A percentile compares a stretch with the other conserved stretches of the same genome.
phyloP scores from a whole-genome alignment of 139 green algal genomes.

The Microglena sp. region DNA sequence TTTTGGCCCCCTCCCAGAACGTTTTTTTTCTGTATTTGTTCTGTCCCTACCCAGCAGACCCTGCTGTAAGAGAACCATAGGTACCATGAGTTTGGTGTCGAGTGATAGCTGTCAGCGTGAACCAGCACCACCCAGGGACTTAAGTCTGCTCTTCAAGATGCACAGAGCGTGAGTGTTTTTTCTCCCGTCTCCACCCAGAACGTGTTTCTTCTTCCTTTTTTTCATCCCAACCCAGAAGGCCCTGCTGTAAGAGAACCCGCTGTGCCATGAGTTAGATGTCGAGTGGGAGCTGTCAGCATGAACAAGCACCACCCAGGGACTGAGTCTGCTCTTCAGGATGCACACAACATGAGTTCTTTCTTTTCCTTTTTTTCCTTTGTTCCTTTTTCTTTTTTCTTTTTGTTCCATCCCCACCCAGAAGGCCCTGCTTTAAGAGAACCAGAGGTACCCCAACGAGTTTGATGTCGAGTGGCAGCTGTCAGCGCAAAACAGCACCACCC shows the following conservation, averaged over 20 bases:
- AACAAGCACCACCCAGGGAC: slow-evolving; percentile 4
- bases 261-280: slow-evolving; percentile 34
- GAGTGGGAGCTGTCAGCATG: slow-evolving; percentile 26
- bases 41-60: not conserved
- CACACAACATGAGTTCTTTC: slow-evolving; percentile 1
- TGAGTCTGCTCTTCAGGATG: slow-evolving; percentile 26
- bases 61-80: not conserved
- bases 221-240: slow-evolving; percentile 35
- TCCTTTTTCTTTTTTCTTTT: not conserved
- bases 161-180: too few relatives aligned
- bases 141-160: not conserved
- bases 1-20: not conserved
- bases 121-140: not conserved
- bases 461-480: slow-evolving; percentile 30
- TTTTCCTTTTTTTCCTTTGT: not conserved
- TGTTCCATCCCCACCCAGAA: not conserved
- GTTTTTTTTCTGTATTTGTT: not conserved
- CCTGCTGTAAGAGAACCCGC: slow-evolving; percentile 11
- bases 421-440: not conserved
- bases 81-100: not conserved
- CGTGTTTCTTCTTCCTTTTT: slow-evolving; percentile 25
- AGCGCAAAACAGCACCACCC: not conserved
- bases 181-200: too few relatives aligned
- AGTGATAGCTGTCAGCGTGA: not conserved
- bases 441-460: slow-evolving; percentile 35